phyloP scores from a whole-genome alignment of 140 eudicot genomes.

The Ambrosia hybrid region DNA sequence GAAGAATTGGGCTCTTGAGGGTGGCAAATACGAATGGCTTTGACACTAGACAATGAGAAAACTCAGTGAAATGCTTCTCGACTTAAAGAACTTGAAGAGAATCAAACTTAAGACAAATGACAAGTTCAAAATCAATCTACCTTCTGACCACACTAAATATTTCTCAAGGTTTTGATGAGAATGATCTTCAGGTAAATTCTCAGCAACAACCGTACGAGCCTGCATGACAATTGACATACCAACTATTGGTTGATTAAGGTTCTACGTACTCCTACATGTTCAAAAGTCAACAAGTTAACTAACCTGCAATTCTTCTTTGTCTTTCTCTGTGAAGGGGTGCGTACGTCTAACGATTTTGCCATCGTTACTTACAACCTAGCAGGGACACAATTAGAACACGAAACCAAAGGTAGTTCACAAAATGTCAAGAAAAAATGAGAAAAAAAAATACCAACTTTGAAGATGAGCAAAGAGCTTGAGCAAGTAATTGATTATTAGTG shows the following conservation, averaged over 20 bases:
- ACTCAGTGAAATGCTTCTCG: no score
- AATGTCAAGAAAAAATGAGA: neutral
- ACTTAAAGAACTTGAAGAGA: neutral
- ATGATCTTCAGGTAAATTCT: slow-evolving; percentile 94
- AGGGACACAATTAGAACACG: slow-evolving; percentile 1
- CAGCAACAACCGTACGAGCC: slow-evolving; percentile 87
- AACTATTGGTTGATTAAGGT: neutral
- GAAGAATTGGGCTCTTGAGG: slow-evolving; percentile 83
- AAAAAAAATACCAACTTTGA: slow-evolving; percentile 60
- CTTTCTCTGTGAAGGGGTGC: slow-evolving; percentile 73
- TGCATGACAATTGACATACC: slow-evolving; percentile 28
- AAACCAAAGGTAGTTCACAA: neutral
- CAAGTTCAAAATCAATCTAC: slow-evolving; percentile 30
- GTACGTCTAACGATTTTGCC: slow-evolving; percentile 73
- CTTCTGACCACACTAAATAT: slow-evolving; percentile 79
- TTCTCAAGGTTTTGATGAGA: slow-evolving; percentile 94
- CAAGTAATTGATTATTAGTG: slow-evolving; percentile 58
- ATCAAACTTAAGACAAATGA: neutral
- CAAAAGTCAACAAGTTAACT: neutral
- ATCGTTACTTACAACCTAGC: slow-evolving; percentile 75
- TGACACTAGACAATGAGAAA: slow-evolving; percentile 53
- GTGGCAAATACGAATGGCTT: slow-evolving; percentile 83
- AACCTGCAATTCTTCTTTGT: slow-evolving; percentile 92
- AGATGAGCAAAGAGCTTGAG: slow-evolving; percentile 83
- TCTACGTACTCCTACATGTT: neutral